Conservation (phyloP, 257 asterid species). For the Parsonsia alboflavescens region DNA sequence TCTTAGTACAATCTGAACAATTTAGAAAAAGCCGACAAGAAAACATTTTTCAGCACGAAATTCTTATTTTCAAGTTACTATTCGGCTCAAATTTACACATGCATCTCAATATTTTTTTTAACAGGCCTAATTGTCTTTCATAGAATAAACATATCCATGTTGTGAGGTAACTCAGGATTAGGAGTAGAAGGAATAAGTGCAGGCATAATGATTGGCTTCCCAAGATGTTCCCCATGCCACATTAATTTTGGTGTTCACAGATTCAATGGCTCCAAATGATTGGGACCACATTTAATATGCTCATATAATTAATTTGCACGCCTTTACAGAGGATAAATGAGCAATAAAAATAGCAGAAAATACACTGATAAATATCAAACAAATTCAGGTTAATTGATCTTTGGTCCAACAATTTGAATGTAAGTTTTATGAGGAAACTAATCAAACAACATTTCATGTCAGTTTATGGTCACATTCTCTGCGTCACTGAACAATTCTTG, state of each 20-base stretch:
- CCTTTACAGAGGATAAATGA: neutral
- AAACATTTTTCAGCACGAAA: too few relatives aligned
- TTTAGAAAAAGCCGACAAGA: too few relatives aligned
- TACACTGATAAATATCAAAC: too few relatives aligned
- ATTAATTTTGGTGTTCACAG: neutral
- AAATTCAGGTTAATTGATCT: too few relatives aligned
- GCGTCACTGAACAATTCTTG: neutral
- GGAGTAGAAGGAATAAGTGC: neutral
- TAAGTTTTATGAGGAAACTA: too few relatives aligned
- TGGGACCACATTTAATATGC: neutral
- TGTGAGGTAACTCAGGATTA: neutral
- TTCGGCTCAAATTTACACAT: too few relatives aligned
- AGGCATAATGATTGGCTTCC: conserved; percentile 4
- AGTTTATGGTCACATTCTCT: neutral
- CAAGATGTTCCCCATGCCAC: conserved; percentile 4
- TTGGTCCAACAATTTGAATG: too few relatives aligned
- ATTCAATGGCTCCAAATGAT: neutral
- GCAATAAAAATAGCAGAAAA: neutral
- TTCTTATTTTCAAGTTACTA: too few relatives aligned
- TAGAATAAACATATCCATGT: neutral
- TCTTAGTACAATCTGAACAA: neutral
- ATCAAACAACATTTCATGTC: neutral
- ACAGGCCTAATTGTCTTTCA: neutral
- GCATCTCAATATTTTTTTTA: too few relatives aligned
- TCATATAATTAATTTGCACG: neutral